A percentile compares a stretch with the other conserved stretches of the same genome.
Evolutionary conservation across 768 basidiomycete species (phyloP).

Genomic region (Chiua virens): DNA sequence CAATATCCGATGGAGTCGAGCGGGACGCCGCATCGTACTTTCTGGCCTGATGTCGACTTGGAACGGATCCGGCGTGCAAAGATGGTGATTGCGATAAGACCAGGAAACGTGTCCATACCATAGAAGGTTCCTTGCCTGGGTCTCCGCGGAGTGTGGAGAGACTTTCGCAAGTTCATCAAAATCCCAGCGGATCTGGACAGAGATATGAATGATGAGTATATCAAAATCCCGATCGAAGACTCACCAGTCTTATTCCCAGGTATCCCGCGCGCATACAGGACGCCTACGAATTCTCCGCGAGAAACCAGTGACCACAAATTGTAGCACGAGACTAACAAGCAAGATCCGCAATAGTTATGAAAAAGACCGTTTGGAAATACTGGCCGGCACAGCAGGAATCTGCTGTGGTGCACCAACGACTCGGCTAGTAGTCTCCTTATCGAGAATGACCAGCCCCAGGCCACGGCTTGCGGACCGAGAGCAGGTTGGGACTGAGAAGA

Average conservation of each 20-base stretch:
- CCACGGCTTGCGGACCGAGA: neutral
- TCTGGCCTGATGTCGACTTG: neutral
- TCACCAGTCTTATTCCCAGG: neutral
- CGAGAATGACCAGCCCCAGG: neutral
- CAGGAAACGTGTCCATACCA: constrained; percentile 4
- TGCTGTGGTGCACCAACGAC: neutral
- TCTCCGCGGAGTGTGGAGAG: neutral
- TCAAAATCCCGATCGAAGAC: neutral
- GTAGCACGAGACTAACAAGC: neutral
- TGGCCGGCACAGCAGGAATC: neutral
- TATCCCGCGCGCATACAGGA: neutral
- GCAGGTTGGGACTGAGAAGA: neutral
- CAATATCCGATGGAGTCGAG: neutral
- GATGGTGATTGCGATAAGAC: constrained; percentile 4
- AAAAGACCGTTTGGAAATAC: neutral
- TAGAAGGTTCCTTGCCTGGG: neutral
- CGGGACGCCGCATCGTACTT: constrained; percentile 2
- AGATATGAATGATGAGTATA: neutral
- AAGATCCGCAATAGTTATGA: neutral
- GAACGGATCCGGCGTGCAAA: neutral
- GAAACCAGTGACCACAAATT: neutral
- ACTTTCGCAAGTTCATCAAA: neutral
- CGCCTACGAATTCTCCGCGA: neutral
- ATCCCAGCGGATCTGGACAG: neutral
- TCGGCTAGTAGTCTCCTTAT: neutral